Evolutionary conservation across 306 rosid species (phyloP).

Genomic region (Begonia peltatifolia): DNA sequence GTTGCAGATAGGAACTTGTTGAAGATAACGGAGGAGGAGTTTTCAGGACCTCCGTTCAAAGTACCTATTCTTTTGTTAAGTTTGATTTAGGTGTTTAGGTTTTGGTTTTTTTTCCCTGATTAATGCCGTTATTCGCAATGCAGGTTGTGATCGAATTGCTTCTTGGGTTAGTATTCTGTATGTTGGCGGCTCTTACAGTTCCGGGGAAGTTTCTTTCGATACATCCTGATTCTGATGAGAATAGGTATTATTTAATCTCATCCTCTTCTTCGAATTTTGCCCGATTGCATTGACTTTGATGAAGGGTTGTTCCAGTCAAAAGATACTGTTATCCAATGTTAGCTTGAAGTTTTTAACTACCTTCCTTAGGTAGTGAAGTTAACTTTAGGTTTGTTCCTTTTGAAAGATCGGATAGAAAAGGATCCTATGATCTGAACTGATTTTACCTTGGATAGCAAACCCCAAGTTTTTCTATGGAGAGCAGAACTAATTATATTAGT

Average conservation of each 20-base stretch:
- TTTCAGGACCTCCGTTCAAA: constrained; percentile 62
- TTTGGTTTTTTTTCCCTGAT: not conserved
- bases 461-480: too few species aligned
- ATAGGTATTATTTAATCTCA: constrained; percentile 27
- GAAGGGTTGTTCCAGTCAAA: not conserved
- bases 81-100: not conserved
- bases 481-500: too few species aligned
- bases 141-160: constrained; percentile 55
- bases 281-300: too few species aligned
- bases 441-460: too few species aligned
- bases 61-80: constrained; percentile 17
- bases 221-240: constrained; percentile 67
- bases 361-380: not conserved
- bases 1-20: constrained; percentile 60
- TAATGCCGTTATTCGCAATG: not conserved
- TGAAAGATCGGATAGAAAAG: too few species aligned
- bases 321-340: not conserved
- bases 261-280: not conserved
- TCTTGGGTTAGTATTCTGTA: constrained; percentile 43
- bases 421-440: too few species aligned
- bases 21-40: constrained; percentile 85
- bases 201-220: constrained; percentile 68
- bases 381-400: not conserved
- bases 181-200: constrained; percentile 62
- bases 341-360: not conserved